Percentiles rank a stretch among this genome's conserved stretches.
Evolutionary conservation across 805 yeast species (phyloP).

Genomic region (Kluyveromyces dobzhanskii): DNA sequence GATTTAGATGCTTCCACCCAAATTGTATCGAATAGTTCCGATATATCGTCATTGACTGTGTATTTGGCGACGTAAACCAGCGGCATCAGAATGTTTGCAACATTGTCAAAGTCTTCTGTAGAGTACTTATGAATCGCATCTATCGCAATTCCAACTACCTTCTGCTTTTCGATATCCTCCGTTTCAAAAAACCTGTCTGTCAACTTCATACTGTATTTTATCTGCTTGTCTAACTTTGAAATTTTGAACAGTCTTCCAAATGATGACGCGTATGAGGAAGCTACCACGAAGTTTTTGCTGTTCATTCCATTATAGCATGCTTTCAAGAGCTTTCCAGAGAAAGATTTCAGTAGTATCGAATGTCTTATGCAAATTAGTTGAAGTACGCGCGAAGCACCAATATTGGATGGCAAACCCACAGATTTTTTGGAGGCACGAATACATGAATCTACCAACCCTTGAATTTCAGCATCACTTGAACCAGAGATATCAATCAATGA

Average conservation of each 20-base stretch:
- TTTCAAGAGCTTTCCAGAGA: slow-evolving; percentile 56
- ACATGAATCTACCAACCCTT: slow-evolving; percentile 41
- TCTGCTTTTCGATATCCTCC: slow-evolving; percentile 33
- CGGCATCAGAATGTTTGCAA: slow-evolving; percentile 64
- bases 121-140: slow-evolving; percentile 63
- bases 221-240: slow-evolving; percentile 42
- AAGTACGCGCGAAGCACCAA: slow-evolving; percentile 69
- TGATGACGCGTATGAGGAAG: slow-evolving; percentile 69
- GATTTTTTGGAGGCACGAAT: slow-evolving; percentile 53
- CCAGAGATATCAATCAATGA: slow-evolving; percentile 52
- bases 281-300: slow-evolving; percentile 66
- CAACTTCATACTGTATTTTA: slow-evolving; percentile 46
- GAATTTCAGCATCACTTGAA: slow-evolving; percentile 35
- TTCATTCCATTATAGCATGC: slow-evolving; percentile 50
- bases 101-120: slow-evolving; percentile 53
- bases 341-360: slow-evolving; percentile 35
- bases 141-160: slow-evolving; percentile 51
- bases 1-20: slow-evolving; percentile 81
- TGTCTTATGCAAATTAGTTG: slow-evolving; percentile 57
- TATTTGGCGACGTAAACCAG: slow-evolving; percentile 70
- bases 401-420: slow-evolving; percentile 87
- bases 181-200: slow-evolving; percentile 50
- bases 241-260: slow-evolving; percentile 71
- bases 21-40: slow-evolving; percentile 44
- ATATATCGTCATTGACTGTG: slow-evolving; percentile 43